Base-by-base conservation (phyloP, 192 early-diverging fungal species). In the Thamnidium elegans region DNA sequence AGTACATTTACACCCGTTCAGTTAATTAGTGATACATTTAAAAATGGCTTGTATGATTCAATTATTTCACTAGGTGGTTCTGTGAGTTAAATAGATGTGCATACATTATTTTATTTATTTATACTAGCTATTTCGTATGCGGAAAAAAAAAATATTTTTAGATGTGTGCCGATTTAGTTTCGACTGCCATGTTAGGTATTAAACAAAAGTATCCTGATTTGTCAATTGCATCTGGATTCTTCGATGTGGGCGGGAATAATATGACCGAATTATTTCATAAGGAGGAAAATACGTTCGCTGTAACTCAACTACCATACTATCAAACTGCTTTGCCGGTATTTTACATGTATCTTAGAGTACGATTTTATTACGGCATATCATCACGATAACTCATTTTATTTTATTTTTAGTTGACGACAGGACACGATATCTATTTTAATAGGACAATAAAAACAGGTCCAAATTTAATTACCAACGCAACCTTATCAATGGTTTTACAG, bases 281-380 rank as follows among this genome's bases (percentile, higher is more conserved):
- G 7, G 23, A 54, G 9, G 36, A 30, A 5, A 36, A 55, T 11
- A 48, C 60, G 13, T 53, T 54, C 32, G 59, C 50, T 7, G 61
- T 69, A 23, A 47, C 39, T 19, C 67, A 69, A 45, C 32, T 69
- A 6, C 67, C 67, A 14, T 69, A 69, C 39, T 62, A 62, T 14
- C 67, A 69, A 46, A 55, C 59, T 23, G 58, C 60, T 2, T 45
- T 69, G 13, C 59, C 67, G 0, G 60, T 69, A 20, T 61, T 69
- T 30, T 61, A 61, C 54, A 46, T 61, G 46, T 68, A 68, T 60
- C 48, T 68, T 43, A 30, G 55, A 55, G 66, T 60, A 55, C 11
- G 45, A 32, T 42, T 44, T 9, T 26, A 42, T 31, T 6, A 48
- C 46, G 4, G 4, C 14, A 48, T 48, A 48, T 48, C 3, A 13